Base-by-base conservation (phyloP, 148 eudicot genomes). In the Silene uniflora region DNA sequence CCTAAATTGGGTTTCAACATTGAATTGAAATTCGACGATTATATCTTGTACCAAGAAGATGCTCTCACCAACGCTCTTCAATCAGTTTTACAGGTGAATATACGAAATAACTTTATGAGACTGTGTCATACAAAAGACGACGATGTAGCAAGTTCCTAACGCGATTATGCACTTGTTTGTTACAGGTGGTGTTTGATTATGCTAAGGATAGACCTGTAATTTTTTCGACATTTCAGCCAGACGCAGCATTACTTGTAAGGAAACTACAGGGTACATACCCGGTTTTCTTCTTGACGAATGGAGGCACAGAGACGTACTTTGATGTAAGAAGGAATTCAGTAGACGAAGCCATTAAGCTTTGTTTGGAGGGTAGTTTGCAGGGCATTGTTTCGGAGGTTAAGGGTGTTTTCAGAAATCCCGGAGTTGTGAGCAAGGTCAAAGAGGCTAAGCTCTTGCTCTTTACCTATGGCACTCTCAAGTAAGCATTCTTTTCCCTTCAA, bases 301-400 rank as follows among this genome's bases (percentile, higher is more conserved):
- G 93, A 67, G 96, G 97, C 8, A 86, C 80, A 2, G 88, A 85
- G 78, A 72, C 82, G 13, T 92, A 79, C 85, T 68, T 84, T 62
- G 98, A 94, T 25, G 87, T 77, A 16, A 85, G 98, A 68, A 82
- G 97, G 62, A 94, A 94, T 69, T 85, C 92, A 0, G 67, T 94
- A 70, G 97, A 94, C 44, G 98, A 90, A 81, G 97, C 96, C 14
- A 62, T 86, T 6, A 91, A 89, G 77, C 77, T 94, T 10, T 88
- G 91, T 60, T 73, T 88, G 59, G 90, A 89, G 67, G 97, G 98
- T 77, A 89, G 87, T 21, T 83, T 94, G 76, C 84, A 94, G 35
- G 98, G 98, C 69, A 89, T 94, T 86, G 98, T 94, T 46, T 90
- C 93, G 0, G 98, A 91, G 78, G 92, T 86, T 12, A 89, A 85